phyloP scores from a whole-genome alignment of 352 stramenopile species.

The Plasmopara viticola region DNA sequence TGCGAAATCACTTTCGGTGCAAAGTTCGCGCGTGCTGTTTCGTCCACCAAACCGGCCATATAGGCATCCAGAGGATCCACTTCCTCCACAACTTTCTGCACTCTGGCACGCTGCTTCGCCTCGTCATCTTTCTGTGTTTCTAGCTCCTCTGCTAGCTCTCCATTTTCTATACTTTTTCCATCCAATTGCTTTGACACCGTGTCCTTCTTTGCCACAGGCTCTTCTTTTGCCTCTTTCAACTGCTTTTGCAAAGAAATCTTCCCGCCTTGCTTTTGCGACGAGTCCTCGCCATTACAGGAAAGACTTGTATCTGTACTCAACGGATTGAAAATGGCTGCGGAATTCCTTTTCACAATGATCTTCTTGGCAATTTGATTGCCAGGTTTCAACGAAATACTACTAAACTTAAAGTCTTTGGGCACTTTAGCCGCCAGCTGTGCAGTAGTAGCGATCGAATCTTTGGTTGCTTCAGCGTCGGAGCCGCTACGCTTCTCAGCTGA shows the following conservation, averaged over 20 bases:
- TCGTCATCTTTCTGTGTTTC: constrained; percentile 44
- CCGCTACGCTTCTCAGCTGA: constrained; percentile 1
- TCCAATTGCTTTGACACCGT: constrained; percentile 56
- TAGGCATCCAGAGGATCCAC: constrained; percentile 82
- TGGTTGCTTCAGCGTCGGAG: constrained; percentile 6
- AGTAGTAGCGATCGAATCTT: constrained; percentile 6
- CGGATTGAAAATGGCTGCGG: constrained; percentile 16
- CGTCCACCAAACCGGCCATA: constrained; percentile 79
- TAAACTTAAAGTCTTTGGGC: constrained; percentile 62
- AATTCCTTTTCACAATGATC: constrained; percentile 16
- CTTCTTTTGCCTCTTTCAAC: constrained; percentile 48
- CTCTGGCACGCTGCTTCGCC: constrained; percentile 42
- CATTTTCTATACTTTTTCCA: constrained; percentile 57
- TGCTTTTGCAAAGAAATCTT: constrained; percentile 16
- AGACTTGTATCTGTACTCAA: constrained; percentile 13
- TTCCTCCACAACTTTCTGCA: constrained; percentile 71
- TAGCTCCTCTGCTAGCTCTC: constrained; percentile 51
- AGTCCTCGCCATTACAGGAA: constrained; percentile 16
- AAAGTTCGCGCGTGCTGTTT: constrained; percentile 57
- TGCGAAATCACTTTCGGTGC: constrained; percentile 80
- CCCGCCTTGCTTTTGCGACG: constrained; percentile 38
- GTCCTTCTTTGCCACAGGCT: constrained; percentile 68
- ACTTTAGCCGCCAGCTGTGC: constrained; percentile 8
- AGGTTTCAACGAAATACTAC: constrained; percentile 57
- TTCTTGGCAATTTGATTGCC: constrained; percentile 15